Base-by-base conservation (phyloP, 2,329 filamentous ascomycete species). In the Trichoderma breve region DNA sequence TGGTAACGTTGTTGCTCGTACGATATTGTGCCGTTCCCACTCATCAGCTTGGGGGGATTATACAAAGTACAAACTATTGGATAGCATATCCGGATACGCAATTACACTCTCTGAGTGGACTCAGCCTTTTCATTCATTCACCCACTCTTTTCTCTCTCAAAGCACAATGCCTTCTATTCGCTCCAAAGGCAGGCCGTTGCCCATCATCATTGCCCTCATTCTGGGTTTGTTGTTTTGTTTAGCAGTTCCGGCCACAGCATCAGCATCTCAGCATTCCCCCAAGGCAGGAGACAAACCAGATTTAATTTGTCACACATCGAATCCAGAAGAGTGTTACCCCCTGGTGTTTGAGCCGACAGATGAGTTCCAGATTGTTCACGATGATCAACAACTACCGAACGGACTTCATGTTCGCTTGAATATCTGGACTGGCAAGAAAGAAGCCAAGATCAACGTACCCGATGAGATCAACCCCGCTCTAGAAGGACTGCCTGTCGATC, bases 381-480 rank as follows among this genome's bases (percentile, higher is more conserved):
- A 88, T 43, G 91, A 91, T 75, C 91, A 93, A 78, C 86, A 91
- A 47, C 78, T 93, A 4, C 90, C 91, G 1, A 81, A 84, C 0
- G 91, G 91, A 6, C 84, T 93, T 5, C 91, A 93, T 77, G 85
- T 92, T 66, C 87, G 90, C 51, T 80, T 93, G 70, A 88, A 93
- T 77, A 84, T 93, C 61, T 84, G 85, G 75, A 90, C 89, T 0
- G 90, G 91, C 26, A 76, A 84, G 74, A 90, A 89, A 75, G 89
- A 92, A 78, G 91, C 90, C 74, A 90, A 91, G 77, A 83, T 92
- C 73, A 88, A 92, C 79, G 84, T 90, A 21, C 88, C 88, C 0
- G 82, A 82, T 14, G 88, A 90, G 74, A 77, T 80, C 21, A 81
- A 84, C 64, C 78, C 84, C 18, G 82, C 81, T 0, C 80, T 88